Conservation (phyloP, 768 basidiomycete species). For the Tulasnella sp. region DNA sequence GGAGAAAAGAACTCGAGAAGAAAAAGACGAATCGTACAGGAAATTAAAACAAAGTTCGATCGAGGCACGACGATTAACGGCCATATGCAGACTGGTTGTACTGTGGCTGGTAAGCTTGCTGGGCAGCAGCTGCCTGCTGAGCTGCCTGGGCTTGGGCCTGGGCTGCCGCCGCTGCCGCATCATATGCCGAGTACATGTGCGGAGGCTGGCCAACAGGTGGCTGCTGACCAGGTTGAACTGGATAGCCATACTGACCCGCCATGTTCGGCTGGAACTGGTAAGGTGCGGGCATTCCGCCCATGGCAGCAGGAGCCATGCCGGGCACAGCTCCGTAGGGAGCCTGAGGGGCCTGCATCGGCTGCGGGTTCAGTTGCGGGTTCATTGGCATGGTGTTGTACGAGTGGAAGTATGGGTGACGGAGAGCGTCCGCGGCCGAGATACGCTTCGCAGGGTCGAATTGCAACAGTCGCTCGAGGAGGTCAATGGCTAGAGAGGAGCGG, state of each 20-base stretch:
- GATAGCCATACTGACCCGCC: background rate
- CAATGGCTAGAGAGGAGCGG: slow-evolving; percentile 52
- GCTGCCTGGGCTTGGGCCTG: slow-evolving; percentile 35
- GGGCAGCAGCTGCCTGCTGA: slow-evolving; percentile 33
- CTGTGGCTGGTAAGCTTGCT: slow-evolving; percentile 10
- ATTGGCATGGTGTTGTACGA: background rate
- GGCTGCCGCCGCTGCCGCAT: slow-evolving; percentile 33
- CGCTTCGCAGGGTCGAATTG: slow-evolving; percentile 94
- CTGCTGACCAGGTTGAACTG: slow-evolving; percentile 6
- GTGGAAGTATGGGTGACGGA: slow-evolving; percentile 82
- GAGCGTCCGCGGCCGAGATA: slow-evolving; percentile 82
- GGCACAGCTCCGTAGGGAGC: background rate
- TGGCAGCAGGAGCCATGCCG: background rate
- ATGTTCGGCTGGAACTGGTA: slow-evolving; percentile 9
- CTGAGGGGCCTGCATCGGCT: background rate
- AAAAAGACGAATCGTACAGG: background rate
- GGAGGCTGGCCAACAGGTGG: background rate
- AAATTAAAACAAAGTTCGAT: background rate
- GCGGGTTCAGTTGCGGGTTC: slow-evolving; percentile 3
- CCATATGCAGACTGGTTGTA: background rate
- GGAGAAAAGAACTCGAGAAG: background rate
- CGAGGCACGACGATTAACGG: background rate
- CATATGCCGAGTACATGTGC: slow-evolving; percentile 30
- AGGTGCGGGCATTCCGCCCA: slow-evolving; percentile 1
- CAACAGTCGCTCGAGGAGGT: slow-evolving; percentile 86